Evolutionary conservation across 148 eudicot genomes (phyloP), one percentile per base, ranked within the genome.

Genomic region (Cornus controversa): DNA sequence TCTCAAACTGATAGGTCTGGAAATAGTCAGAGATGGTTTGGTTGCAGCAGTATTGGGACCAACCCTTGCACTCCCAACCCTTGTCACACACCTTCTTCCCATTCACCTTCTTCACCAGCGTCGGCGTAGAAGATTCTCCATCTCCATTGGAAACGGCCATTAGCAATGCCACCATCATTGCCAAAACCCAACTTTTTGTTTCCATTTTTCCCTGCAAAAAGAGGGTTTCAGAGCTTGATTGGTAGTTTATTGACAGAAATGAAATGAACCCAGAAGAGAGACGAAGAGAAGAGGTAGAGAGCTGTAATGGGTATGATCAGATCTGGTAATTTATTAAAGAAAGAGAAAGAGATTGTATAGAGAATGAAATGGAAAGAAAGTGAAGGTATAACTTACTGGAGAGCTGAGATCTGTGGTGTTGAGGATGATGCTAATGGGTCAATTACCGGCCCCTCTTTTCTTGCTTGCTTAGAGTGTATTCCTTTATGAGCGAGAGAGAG

Each of bases 31-130:
- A 84, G 16, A 96, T 93, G 4, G 99, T 93, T 28, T 79, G 69
- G 78, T 96, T 96, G 75, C 99, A 96, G 71, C 99, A 96, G 64
- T 72, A 88, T 8, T 68, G 25, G 0, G 99, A 96, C 84, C 80
- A 89, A 3, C 36, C 71, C 27, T 75, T 54, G 72, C 99, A 96
- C 65, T 93, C 99, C 97, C 97, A 93, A 0, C 97, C 98, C 69
- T 84, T 81, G 0, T 71, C 86, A 60, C 99, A 96, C 5, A 90
- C 77, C 64, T 75, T 91, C 78, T 91, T 79, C 8, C 98, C 98
- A 82, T 79, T 88, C 64, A 88, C 90, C 27, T 0, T 88, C 84
- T 92, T 92, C 77, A 80, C 85, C 64, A 83, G 67, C 3, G 77
- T 58, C 6, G 82, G 86, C 16, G 72, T 82, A 0, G 88, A 63